A percentile compares a stretch with the other conserved stretches of the same genome.
These are phyloP conservation scores for Digitaria exilis DNA, from an alignment of 202 grass and related monocot genomes.

Conservation along the genomic window DNA sequence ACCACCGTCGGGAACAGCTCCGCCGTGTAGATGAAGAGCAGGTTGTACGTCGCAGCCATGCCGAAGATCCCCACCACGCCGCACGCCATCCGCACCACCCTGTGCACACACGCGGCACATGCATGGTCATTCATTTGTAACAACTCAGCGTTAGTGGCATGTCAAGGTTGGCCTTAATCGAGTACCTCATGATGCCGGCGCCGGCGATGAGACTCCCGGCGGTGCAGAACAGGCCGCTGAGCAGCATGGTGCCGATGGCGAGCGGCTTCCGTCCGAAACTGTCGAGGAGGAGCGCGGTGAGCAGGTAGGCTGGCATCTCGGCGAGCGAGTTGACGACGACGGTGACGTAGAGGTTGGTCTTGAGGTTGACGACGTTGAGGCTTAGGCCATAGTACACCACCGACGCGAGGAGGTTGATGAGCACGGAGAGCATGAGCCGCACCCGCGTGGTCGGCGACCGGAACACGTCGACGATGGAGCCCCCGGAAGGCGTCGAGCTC, in stretches of 20 bases:
- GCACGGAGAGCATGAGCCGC: conserved; percentile 59
- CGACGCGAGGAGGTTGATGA: conserved; percentile 63
- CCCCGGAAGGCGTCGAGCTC: too few relatives aligned
- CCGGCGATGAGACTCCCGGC: conserved; percentile 46
- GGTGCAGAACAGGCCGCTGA: conserved; percentile 73
- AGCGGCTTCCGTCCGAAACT: conserved; percentile 66
- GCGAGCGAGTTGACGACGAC: conserved; percentile 73
- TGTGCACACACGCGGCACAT: not conserved
- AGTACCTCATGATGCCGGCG: conserved; percentile 42
- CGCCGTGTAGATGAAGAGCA: conserved; percentile 79
- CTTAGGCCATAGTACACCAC: conserved; percentile 91
- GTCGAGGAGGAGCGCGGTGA: conserved; percentile 68
- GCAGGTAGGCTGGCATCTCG: conserved; percentile 71
- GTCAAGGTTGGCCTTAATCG: too few relatives aligned
- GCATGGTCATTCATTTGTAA: not conserved
- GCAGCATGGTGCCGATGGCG: conserved; percentile 62
- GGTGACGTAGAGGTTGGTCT: conserved; percentile 80
- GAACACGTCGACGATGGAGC: conserved; percentile 73
- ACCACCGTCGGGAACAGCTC: conserved; percentile 95
- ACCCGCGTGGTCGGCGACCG: conserved; percentile 47
- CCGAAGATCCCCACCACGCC: conserved; percentile 84
- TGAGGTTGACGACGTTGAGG: conserved; percentile 95
- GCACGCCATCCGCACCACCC: conserved; percentile 66
- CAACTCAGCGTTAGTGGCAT: not conserved
- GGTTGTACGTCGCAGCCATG: conserved; percentile 87